A percentile compares a stretch with the other conserved stretches of the same genome.
These are phyloP conservation scores for Nigrospora sphaerica DNA, from an alignment of 2,329 filamentous ascomycete species.

Conservation along the genomic window DNA sequence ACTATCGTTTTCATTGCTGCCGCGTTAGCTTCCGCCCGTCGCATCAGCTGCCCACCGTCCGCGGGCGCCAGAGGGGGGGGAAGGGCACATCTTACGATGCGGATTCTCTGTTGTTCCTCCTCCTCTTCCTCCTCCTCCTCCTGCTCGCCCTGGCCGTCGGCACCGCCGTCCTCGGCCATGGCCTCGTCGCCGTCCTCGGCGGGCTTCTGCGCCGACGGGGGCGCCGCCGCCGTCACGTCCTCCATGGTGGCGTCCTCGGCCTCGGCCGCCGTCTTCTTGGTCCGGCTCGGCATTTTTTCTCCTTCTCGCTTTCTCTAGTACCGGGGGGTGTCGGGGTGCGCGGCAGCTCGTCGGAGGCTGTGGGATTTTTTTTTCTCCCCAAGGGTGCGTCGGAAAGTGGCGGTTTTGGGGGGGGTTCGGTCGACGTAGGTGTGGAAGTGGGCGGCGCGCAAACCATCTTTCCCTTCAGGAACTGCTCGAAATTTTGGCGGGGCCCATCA, in stretches of 20 bases:
- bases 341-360: too few relatives aligned
- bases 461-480: too few relatives aligned
- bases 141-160: conserved; percentile 21
- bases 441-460: too few relatives aligned
- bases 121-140: conserved; percentile 37
- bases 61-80: background rate
- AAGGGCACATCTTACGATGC: conserved; percentile 43
- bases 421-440: too few relatives aligned
- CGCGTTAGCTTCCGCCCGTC: background rate
- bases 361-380: too few relatives aligned
- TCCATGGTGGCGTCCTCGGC: conserved; percentile 19
- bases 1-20: conserved; percentile 36
- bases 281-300: conserved; percentile 3
- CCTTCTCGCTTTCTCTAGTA: too few relatives aligned
- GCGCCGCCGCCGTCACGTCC: conserved; percentile 11
- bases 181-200: conserved; percentile 29
- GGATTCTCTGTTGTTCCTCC: conserved; percentile 49
- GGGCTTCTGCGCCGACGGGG: conserved; percentile 18
- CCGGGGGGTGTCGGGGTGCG: too few relatives aligned
- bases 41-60: background rate
- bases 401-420: too few relatives aligned
- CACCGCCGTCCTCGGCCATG: conserved; percentile 21
- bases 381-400: too few relatives aligned
- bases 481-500: too few relatives aligned
- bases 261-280: conserved; percentile 1